phyloP scores from a whole-genome alignment of 1,139 yeast species.

The Wickerhamiella pararugosa region DNA sequence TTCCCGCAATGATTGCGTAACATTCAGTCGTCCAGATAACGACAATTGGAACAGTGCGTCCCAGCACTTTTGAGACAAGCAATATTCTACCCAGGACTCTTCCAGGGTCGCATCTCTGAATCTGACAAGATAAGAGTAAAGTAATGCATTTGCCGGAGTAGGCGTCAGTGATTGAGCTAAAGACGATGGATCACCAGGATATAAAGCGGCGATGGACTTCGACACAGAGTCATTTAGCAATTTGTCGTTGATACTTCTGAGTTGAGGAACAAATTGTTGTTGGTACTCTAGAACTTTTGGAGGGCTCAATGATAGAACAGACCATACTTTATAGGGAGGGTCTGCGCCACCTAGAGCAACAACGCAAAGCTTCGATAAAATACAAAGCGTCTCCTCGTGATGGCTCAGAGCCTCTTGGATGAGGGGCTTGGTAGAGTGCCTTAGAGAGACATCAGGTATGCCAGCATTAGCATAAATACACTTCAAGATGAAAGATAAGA shows the following conservation, averaged over 20 bases:
- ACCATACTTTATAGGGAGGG: too few relatives aligned
- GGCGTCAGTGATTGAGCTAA: conserved; percentile 7
- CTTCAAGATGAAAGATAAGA: conserved; percentile 1
- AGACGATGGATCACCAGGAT: conserved; percentile 11
- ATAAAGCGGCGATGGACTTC: conserved; percentile 19
- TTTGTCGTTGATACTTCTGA: too few relatives aligned
- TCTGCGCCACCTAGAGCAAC: too few relatives aligned
- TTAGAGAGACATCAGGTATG: too few relatives aligned
- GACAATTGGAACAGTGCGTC: conserved; percentile 42
- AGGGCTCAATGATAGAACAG: too few relatives aligned
- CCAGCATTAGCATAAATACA: conserved; percentile 5
- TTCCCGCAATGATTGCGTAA: conserved; percentile 17
- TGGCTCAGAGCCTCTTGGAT: too few relatives aligned
- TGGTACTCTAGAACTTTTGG: too few relatives aligned
- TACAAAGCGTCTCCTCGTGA: too few relatives aligned
- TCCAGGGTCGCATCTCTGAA: conserved; percentile 22
- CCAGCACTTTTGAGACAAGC: conserved; percentile 7
- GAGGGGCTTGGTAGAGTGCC: too few relatives aligned
- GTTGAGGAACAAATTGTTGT: too few relatives aligned
- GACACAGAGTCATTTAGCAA: too few relatives aligned
- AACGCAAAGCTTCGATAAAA: too few relatives aligned
- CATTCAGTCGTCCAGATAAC: conserved; percentile 42
- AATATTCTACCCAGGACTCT: conserved; percentile 10
- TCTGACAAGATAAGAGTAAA: conserved; percentile 15
- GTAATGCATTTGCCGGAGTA: conserved; percentile 23